Evolutionary conservation across 2,329 filamentous ascomycete species (phyloP).

Genomic region (Curvularia lunata): DNA sequence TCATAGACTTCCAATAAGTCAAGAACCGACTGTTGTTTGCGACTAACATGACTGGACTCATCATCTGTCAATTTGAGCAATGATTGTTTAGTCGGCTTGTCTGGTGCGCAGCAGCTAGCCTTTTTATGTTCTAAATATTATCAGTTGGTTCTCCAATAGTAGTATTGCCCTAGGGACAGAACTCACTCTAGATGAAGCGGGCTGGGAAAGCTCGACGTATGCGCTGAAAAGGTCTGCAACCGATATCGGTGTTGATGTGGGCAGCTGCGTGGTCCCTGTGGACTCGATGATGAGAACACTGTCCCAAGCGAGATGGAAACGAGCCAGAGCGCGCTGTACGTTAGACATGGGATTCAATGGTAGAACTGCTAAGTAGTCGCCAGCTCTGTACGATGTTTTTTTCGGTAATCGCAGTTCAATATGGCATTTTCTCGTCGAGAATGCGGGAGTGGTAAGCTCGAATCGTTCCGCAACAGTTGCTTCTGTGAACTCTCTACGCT

Average conservation of each 20-base stretch:
- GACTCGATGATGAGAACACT: neutral
- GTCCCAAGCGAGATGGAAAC: constrained; percentile 21
- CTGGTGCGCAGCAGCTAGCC: neutral
- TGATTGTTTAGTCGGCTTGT: neutral
- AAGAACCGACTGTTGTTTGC: neutral
- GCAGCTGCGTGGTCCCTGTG: neutral
- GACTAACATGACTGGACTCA: neutral
- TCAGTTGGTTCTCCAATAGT: neutral
- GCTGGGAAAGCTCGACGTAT: neutral
- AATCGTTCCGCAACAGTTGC: neutral
- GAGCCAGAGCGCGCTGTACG: constrained; percentile 18
- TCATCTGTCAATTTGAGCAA: neutral
- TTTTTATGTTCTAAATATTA: neutral
- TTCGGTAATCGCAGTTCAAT: neutral
- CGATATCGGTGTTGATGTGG: neutral
- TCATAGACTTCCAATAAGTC: neutral
- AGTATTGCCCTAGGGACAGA: neutral
- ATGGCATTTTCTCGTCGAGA: neutral
- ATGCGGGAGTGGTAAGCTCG: neutral
- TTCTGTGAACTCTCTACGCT: neutral
- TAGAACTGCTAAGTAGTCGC: constrained; percentile 75
- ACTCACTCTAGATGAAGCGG: neutral
- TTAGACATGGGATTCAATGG: constrained; percentile 62
- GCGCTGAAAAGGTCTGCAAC: neutral
- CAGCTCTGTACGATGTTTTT: constrained; percentile 50